phyloP scores from a whole-genome alignment of 148 eudicot genomes.

The Fagopyrum homotropicum region DNA sequence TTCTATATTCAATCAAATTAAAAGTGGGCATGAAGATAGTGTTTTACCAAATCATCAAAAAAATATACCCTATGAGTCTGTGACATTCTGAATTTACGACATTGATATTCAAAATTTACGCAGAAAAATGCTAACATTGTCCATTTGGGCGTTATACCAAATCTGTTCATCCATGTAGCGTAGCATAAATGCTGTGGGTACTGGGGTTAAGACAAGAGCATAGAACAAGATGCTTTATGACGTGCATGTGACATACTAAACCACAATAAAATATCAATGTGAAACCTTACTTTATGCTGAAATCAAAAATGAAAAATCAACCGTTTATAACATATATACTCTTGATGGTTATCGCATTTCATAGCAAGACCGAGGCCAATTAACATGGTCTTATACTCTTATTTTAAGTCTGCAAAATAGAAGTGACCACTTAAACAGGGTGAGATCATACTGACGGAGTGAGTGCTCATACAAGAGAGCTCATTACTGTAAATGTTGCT shows the following conservation, averaged over 20 bases:
- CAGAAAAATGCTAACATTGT: background rate
- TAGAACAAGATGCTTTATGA: conserved; percentile 13
- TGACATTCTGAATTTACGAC: background rate
- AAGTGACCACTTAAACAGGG: background rate
- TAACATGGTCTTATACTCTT: background rate
- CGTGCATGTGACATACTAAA: conserved; percentile 9
- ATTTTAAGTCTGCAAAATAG: background rate
- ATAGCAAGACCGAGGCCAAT: conserved; percentile 1
- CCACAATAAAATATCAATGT: conserved; percentile 5
- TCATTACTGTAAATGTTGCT: background rate
- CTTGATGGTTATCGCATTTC: background rate
- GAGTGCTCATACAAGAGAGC: background rate
- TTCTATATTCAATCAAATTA: background rate
- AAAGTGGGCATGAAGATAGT: background rate
- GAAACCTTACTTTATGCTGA: background rate
- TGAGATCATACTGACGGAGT: background rate
- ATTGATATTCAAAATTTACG: background rate
- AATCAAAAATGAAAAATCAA: background rate
- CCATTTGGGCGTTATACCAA: background rate
- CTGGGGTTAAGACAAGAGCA: conserved; percentile 5
- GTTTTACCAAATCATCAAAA: background rate
- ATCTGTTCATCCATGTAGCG: conserved; percentile 11
- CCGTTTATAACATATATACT: background rate
- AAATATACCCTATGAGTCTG: background rate
- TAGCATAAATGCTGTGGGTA: conserved; percentile 4